These are phyloP conservation scores for Boletus pseudopeckii DNA, from an alignment of 768 basidiomycete genomes.

Conservation along the genomic window DNA sequence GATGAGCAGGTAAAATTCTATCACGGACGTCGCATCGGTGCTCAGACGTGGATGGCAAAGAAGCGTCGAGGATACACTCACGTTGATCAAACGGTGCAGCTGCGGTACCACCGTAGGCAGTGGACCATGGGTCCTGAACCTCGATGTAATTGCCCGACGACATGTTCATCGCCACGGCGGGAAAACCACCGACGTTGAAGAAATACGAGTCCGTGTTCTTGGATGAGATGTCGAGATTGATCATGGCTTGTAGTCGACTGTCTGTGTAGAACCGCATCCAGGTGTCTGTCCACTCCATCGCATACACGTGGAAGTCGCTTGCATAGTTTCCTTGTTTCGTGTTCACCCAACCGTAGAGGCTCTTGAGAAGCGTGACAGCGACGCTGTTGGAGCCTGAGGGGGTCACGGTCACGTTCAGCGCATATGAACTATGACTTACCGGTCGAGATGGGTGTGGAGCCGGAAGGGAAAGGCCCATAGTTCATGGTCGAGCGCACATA, in stretches of 20 bases:
- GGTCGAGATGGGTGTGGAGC: conserved; percentile 31
- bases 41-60: background rate
- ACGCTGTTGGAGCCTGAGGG: conserved; percentile 6
- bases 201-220: conserved; percentile 44
- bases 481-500: conserved; percentile 57
- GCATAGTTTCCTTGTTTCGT: conserved; percentile 45
- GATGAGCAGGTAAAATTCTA: conserved; percentile 79
- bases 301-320: conserved; percentile 50
- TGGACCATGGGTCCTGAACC: conserved; percentile 49
- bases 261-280: conserved; percentile 58
- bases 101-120: conserved; percentile 38
- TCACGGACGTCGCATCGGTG: conserved; percentile 4
- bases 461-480: conserved; percentile 55
- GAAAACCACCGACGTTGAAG: conserved; percentile 52
- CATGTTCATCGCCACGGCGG: conserved; percentile 44
- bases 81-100: conserved; percentile 45
- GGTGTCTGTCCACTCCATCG: conserved; percentile 56
- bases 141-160: conserved; percentile 37
- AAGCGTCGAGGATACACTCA: background rate
- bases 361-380: conserved; percentile 28
- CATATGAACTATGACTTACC: conserved; percentile 9
- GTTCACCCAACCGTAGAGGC: conserved; percentile 36
- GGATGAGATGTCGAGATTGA: conserved; percentile 46
- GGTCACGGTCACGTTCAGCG: background rate
- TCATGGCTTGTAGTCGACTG: conserved; percentile 46